These are phyloP conservation scores for Talaromyces verruculosus DNA, from an alignment of 2,329 filamentous ascomycete species.

Conservation along the genomic window DNA sequence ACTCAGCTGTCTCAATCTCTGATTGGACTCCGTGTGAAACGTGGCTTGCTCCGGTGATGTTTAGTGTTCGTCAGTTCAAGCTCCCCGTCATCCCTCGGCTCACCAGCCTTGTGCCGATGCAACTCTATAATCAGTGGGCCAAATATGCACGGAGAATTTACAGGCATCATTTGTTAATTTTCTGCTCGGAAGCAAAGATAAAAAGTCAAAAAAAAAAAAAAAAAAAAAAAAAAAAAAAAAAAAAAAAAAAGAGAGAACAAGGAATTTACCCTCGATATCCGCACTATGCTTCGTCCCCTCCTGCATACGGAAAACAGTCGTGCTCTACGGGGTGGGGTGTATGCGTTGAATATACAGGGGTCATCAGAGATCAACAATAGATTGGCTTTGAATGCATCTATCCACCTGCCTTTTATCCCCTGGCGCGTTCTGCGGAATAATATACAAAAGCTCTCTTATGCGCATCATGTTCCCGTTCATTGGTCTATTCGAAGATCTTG, in stretches of 20 bases:
- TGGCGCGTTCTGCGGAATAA: background rate
- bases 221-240: too few relatives aligned
- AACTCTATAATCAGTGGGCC: conserved; percentile 14
- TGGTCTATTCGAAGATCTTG: background rate
- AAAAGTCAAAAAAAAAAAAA: background rate
- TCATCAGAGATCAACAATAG: background rate
- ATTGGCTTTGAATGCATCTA: background rate
- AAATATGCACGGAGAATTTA: background rate
- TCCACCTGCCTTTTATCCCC: background rate
- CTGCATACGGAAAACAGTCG: background rate
- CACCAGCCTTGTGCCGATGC: conserved; percentile 3
- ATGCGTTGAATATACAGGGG: background rate
- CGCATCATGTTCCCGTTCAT: background rate
- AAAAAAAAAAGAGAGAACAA: too few relatives aligned
- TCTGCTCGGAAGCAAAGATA: background rate
- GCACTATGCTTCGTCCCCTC: background rate
- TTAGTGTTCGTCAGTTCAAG: background rate
- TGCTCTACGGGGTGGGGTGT: background rate
- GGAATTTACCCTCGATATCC: background rate
- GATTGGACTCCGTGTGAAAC: background rate
- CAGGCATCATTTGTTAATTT: background rate
- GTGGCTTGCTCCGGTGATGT: conserved; percentile 2
- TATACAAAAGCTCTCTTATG: background rate
- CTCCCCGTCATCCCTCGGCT: background rate
- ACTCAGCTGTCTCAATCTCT: background rate